These are phyloP conservation scores for Myotisia sp. DNA, from an alignment of 2,329 filamentous ascomycete genomes.

Conservation along the genomic window DNA sequence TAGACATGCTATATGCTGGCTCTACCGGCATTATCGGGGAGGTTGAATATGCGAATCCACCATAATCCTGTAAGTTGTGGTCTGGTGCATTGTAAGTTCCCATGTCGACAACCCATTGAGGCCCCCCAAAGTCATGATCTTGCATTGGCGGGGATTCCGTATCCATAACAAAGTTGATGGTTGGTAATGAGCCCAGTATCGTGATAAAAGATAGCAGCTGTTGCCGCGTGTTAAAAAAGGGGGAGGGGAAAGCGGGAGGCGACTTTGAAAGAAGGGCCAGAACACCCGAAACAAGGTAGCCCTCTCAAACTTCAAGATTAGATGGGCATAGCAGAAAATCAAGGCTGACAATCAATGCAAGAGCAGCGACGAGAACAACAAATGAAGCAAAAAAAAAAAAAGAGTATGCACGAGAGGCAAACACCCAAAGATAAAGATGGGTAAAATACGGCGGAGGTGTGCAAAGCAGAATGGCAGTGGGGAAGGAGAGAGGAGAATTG, in stretches of 20 bases:
- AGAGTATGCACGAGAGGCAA: no score
- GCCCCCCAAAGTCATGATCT: slow-evolving; percentile 31
- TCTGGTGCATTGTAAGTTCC: slow-evolving; percentile 40
- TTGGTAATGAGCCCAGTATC: neutral
- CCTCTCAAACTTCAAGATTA: no score
- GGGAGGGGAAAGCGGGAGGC: slow-evolving; percentile 1
- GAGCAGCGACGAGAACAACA: no score
- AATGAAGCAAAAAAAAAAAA: no score
- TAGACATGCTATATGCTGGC: slow-evolving; percentile 39
- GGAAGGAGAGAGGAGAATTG: no score
- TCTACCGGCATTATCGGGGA: slow-evolving; percentile 49
- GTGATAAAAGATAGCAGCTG: neutral
- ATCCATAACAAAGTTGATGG: slow-evolving; percentile 29
- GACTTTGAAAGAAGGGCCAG: no score
- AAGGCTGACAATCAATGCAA: no score
- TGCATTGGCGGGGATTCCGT: slow-evolving; percentile 31
- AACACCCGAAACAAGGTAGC: no score
- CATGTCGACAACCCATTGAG: slow-evolving; percentile 35
- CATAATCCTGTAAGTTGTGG: slow-evolving; percentile 56
- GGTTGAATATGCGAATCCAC: slow-evolving; percentile 48
- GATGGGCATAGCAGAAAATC: no score
- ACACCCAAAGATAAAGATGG: no score
- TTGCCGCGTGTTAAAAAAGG: slow-evolving; percentile 2
- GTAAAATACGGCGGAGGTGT: no score
- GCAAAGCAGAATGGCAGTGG: no score